Base-by-base conservation (phyloP, 2,329 filamentous ascomycete species). In the Ophiostoma ulmi region DNA sequence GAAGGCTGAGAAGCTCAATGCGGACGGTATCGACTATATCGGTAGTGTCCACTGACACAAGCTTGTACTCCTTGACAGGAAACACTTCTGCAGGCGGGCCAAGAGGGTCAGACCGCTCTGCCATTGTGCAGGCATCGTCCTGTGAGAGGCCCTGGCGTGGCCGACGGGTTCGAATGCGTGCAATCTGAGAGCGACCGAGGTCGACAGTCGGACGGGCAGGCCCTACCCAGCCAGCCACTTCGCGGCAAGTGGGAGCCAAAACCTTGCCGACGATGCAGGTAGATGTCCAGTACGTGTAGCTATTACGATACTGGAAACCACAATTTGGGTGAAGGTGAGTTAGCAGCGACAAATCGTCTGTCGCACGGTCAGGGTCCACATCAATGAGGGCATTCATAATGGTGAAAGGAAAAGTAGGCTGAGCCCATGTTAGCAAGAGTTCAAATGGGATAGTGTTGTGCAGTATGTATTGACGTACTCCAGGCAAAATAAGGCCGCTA, bases 381-480 rank as follows among this genome's bases (percentile, higher is more conserved):
- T 93, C 91, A 73, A 93, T 88, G 63, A 93, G 83, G 4, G 90
- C 86, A 77, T 92, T 93, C 89, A 93, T 93, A 65, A 92, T 87
- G 52, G 92, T 84, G 79, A 91, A 93, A 2, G 90, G 89, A 65
- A 91, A 87, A 0, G 86, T 88, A 4, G 84, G 80, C 84, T 63
- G 26, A 5, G 6, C 3, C 13, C 13, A 17, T 35, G 31, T 63
- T 63, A 63, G 58, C 86, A 72, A 4, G 0, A 1, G 70, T 55
- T 35, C 7, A 14, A 26, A 8, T 41, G 4, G 3, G 71, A n/a
- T 11, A 67, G 26, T 61, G 17, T 70, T 67, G 17, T 67, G 10
- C 5, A 31, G 5, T 31, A 26, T 78, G n/a, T 35, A 36, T 17
- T 36, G 36, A 63, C 58, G 13, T 36, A 63, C 58, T 17, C 91